These are phyloP conservation scores for Apiotrichum akiyoshidainum DNA, from an alignment of 1,284 basidiomycete genomes.

Conservation along the genomic window DNA sequence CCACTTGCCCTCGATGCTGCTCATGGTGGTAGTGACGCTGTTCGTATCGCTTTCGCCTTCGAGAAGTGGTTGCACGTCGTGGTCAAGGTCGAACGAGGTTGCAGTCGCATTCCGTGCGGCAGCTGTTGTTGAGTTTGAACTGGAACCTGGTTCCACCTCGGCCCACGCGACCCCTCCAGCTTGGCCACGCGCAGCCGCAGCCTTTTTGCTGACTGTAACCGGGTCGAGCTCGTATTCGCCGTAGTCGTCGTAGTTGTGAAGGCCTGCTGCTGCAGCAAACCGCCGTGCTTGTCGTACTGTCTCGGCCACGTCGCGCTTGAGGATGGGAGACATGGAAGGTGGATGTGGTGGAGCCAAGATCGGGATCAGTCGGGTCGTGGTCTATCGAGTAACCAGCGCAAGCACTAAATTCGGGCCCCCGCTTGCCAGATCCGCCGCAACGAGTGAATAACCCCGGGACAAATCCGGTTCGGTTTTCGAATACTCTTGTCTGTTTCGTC, in stretches of 20 bases:
- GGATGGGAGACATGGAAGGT: conserved; percentile 44
- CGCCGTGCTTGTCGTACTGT: conserved; percentile 45
- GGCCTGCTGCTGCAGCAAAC: conserved; percentile 31
- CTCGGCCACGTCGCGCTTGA: conserved; percentile 45
- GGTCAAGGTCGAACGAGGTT: not conserved
- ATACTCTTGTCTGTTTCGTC: not conserved
- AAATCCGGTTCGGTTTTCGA: not conserved
- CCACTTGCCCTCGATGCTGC: conserved; percentile 20
- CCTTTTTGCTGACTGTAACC: conserved; percentile 4
- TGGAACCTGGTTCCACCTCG: too few relatives aligned
- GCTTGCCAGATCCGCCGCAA: not conserved
- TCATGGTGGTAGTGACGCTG: conserved; percentile 10
- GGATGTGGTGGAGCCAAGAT: conserved; percentile 4
- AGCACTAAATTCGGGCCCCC: not conserved
- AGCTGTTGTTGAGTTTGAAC: not conserved
- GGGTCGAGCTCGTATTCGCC: conserved; percentile 22
- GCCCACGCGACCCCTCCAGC: too few relatives aligned
- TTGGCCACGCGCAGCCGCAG: not conserved
- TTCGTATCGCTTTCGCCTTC: not conserved
- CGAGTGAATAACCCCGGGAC: not conserved
- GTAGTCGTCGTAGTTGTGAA: conserved; percentile 18
- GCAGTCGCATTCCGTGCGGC: not conserved
- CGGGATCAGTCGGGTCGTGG: not conserved
- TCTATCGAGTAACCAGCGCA: not conserved
- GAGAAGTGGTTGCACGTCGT: not conserved